phyloP scores from a whole-genome alignment of 176 grass and related monocot species.

The Ensete ventricosum region DNA sequence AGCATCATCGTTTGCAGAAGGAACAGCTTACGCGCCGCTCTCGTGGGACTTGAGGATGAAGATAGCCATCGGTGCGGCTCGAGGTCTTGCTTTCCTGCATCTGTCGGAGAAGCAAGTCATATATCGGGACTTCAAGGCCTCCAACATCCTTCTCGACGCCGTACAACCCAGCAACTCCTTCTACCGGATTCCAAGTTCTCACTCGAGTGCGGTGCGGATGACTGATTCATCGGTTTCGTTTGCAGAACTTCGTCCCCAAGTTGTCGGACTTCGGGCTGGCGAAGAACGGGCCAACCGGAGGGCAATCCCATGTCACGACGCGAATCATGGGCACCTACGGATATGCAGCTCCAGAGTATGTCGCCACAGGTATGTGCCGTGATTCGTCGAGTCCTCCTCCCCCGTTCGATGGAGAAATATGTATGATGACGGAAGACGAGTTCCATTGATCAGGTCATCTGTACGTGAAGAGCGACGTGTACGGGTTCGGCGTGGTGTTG shows the following conservation, averaged over 20 bases:
- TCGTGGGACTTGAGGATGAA: constrained; percentile 35
- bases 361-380: constrained; percentile 52
- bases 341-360: constrained; percentile 92
- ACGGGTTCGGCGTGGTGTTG: constrained; percentile 70
- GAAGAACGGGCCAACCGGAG: constrained; percentile 65
- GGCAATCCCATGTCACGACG: constrained; percentile 58
- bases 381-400: neutral
- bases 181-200: neutral
- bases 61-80: constrained; percentile 46
- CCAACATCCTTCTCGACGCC: constrained; percentile 42
- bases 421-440: neutral
- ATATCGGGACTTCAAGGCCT: constrained; percentile 49
- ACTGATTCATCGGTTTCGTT: neutral
- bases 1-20: constrained; percentile 17
- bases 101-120: constrained; percentile 36
- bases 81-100: constrained; percentile 46
- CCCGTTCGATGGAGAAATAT: neutral
- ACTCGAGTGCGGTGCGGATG: neutral
- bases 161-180: constrained; percentile 6
- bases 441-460: constrained; percentile 42
- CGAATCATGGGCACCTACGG: constrained; percentile 77
- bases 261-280: constrained; percentile 91
- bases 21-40: constrained; percentile 20
- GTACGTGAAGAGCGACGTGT: constrained; percentile 80
- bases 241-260: constrained; percentile 57